These are phyloP conservation scores for Lecanoromycetidae sp. DNA, from an alignment of 2,329 filamentous ascomycete species.

Conservation along the genomic window DNA sequence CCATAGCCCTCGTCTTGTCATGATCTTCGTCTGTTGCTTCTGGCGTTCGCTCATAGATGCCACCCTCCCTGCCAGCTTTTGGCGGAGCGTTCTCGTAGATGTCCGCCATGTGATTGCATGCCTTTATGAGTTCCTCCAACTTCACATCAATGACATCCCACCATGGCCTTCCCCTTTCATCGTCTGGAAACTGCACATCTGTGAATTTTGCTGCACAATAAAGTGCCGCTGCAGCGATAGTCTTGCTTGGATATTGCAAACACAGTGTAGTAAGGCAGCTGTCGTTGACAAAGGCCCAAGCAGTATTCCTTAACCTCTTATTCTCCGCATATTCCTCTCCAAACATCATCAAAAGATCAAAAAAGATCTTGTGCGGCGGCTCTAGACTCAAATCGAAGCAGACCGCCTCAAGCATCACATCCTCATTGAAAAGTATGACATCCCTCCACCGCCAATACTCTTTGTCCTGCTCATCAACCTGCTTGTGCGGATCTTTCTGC, in stretches of 20 bases:
- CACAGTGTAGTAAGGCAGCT: conserved; percentile 74
- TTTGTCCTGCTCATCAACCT: conserved; percentile 93
- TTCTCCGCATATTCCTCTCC: conserved; percentile 66
- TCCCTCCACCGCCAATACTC: conserved; percentile 98
- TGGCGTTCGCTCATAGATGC: conserved; percentile 29
- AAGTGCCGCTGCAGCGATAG: conserved; percentile 72
- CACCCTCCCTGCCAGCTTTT: conserved; percentile 32
- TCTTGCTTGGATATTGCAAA: conserved; percentile 63
- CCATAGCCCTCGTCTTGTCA: conserved; percentile 11
- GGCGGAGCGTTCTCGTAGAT: conserved; percentile 35
- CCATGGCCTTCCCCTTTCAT: conserved; percentile 67
- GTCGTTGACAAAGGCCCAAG: conserved; percentile 92
- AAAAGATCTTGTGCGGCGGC: conserved; percentile 74
- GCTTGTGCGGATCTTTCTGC: conserved; percentile 79
- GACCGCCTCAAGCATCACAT: conserved; percentile 77
- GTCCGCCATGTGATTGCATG: conserved; percentile 62
- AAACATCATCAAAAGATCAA: conserved; percentile 64
- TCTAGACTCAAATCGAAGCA: conserved; percentile 91
- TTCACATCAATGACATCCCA: conserved; percentile 69
- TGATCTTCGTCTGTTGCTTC: conserved; percentile 23
- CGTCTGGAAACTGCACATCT: conserved; percentile 58
- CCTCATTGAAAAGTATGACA: conserved; percentile 83
- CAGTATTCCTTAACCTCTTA: conserved; percentile 68
- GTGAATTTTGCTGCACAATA: conserved; percentile 75
- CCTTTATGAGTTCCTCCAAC: conserved; percentile 56